Percentiles rank a stretch among this genome's conserved stretches.
phyloP scores from a whole-genome alignment of 345 rosid genomes.

The Corchorus capsularis region DNA sequence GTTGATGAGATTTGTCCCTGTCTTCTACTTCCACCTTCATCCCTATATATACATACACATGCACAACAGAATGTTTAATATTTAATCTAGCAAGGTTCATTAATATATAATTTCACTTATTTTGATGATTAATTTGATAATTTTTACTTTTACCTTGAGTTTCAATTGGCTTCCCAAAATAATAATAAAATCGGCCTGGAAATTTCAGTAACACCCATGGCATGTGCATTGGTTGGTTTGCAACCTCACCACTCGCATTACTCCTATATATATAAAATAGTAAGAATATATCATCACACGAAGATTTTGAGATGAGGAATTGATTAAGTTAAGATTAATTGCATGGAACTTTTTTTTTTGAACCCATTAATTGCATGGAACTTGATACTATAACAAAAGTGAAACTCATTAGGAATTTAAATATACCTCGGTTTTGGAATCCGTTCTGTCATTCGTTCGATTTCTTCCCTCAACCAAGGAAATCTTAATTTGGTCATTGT shows the following conservation, averaged over 20 bases:
- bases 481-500: conserved; percentile 62
- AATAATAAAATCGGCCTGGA: conserved; percentile 74
- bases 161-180: conserved; percentile 79
- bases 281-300: conserved; percentile 1
- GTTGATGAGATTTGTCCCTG: conserved; percentile 52
- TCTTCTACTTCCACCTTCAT: conserved; percentile 51
- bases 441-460: conserved; percentile 40
- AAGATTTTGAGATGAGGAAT: background rate
- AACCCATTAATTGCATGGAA: too few relatives aligned
- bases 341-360: too few relatives aligned
- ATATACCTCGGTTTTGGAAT: conserved; percentile 49
- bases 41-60: conserved; percentile 27
- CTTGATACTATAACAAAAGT: too few relatives aligned
- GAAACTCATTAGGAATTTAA: background rate
- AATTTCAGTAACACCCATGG: conserved; percentile 67
- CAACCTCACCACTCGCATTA: conserved; percentile 51
- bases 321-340: background rate
- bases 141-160: conserved; percentile 48
- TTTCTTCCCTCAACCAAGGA: conserved; percentile 49
- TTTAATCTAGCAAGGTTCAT: background rate
- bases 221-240: conserved; percentile 50
- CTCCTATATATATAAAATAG: too few relatives aligned
- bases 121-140: background rate
- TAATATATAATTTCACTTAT: background rate
- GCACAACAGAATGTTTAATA: background rate